phyloP scores from a whole-genome alignment of 495 filamentous ascomycete genomes.

The Bacidia gigantensis region DNA sequence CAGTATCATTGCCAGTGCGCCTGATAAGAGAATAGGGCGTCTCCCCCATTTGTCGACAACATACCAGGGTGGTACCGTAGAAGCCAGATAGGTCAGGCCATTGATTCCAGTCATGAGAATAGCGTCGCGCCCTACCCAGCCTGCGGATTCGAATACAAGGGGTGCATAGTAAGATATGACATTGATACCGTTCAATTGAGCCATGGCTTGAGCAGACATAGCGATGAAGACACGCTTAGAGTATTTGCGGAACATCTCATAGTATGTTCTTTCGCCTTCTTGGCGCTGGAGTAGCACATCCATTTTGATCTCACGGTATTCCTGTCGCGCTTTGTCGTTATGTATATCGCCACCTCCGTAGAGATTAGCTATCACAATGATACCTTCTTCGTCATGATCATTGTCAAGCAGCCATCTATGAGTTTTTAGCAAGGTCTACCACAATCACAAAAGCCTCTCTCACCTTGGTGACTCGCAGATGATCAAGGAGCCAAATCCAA shows the following conservation, averaged over 20 bases:
- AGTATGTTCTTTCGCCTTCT: slow-evolving; percentile 84
- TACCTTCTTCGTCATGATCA: slow-evolving; percentile 95
- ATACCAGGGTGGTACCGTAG: slow-evolving; percentile 94
- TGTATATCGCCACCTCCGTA: slow-evolving; percentile 93
- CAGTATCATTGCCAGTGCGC: slow-evolving; percentile 80
- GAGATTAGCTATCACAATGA: slow-evolving; percentile 92
- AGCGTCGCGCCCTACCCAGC: slow-evolving; percentile 79
- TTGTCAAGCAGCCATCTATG: slow-evolving; percentile 90
- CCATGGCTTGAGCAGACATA: slow-evolving; percentile 94
- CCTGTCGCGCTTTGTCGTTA: slow-evolving; percentile 75
- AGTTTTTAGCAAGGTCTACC: background rate
- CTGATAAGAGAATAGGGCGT: slow-evolving; percentile 77
- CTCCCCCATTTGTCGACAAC: slow-evolving; percentile 88
- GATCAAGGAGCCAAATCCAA: slow-evolving; percentile 72
- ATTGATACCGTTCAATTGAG: slow-evolving; percentile 96
- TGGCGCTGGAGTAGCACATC: slow-evolving; percentile 82
- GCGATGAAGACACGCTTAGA: slow-evolving; percentile 88
- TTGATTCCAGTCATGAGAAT: slow-evolving; percentile 98
- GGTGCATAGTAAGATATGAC: slow-evolving; percentile 99
- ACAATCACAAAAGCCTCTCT: slow-evolving; percentile 12
- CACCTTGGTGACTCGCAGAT: slow-evolving; percentile 95
- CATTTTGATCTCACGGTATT: slow-evolving; percentile 98
- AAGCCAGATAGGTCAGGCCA: slow-evolving; percentile 75
- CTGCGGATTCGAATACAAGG: slow-evolving; percentile 88
- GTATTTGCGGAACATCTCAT: slow-evolving; percentile 92